phyloP scores from a whole-genome alignment of 768 basidiomycete genomes.

The Peribolospora kevripleyi region DNA sequence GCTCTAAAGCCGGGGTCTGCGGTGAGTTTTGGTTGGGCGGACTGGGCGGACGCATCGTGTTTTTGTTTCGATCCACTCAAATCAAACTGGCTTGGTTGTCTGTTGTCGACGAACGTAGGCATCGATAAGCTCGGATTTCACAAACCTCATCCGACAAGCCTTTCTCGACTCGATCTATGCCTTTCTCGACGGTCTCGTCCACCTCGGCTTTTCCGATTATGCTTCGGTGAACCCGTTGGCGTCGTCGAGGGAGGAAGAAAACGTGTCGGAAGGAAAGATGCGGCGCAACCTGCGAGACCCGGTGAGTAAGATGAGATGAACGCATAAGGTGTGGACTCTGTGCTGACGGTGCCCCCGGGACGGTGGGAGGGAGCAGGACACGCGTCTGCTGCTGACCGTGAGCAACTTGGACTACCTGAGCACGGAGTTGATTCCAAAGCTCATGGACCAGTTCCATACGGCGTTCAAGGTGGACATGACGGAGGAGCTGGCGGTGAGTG shows the following conservation, averaged over 20 bases:
- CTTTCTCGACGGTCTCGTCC: constrained; percentile 62
- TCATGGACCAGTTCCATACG: constrained; percentile 55
- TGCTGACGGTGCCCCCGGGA: not conserved
- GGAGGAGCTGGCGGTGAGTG: constrained; percentile 42
- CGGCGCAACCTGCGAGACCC: constrained; percentile 10
- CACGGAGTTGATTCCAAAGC: constrained; percentile 41
- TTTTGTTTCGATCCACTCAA: too few species aligned
- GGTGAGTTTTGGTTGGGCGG: too few species aligned
- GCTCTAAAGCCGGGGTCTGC: too few species aligned
- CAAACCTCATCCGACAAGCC: constrained; percentile 50
- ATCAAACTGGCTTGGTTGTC: too few species aligned
- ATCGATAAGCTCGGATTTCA: constrained; percentile 26
- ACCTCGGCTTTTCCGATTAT: constrained; percentile 34
- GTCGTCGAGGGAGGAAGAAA: constrained; percentile 2
- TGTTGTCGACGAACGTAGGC: too few species aligned
- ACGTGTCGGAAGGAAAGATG: constrained; percentile 11
- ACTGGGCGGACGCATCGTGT: too few species aligned
- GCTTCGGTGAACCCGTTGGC: not conserved
- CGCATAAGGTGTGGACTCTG: not conserved
- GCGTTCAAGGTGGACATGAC: constrained; percentile 46
- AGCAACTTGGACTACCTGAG: constrained; percentile 66
- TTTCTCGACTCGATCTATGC: constrained; percentile 68
- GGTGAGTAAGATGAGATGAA: constrained; percentile 3
- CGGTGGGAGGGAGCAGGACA: constrained; percentile 32
- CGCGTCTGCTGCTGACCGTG: constrained; percentile 59